These are phyloP conservation scores for Leccinum uliginosum DNA, from an alignment of 768 basidiomycete genomes.

Conservation along the genomic window DNA sequence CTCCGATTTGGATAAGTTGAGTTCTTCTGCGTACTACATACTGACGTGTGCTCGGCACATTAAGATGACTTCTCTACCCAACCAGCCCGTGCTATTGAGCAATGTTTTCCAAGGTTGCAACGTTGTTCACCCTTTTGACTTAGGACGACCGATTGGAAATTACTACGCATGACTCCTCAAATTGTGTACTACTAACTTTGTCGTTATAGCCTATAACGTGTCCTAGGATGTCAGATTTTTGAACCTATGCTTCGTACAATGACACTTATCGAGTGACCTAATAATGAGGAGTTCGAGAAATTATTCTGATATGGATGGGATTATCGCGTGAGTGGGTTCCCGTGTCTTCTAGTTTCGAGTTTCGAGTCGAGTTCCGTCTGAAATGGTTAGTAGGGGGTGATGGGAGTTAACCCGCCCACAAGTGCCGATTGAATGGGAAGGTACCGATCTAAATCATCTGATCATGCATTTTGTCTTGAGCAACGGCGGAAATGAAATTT, in stretches of 20 bases:
- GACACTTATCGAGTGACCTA: neutral
- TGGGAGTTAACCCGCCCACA: slow-evolving; percentile 2
- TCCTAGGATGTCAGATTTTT: neutral
- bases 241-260: neutral
- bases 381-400: neutral
- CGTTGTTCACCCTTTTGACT: neutral
- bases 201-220: too few relatives aligned
- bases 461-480: neutral
- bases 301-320: neutral
- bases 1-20: neutral
- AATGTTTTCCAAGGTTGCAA: neutral
- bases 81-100: neutral
- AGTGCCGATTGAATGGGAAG: neutral
- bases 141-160: neutral
- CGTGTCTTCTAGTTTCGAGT: neutral
- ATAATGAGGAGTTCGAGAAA: too few relatives aligned
- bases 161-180: neutral
- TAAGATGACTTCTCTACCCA: neutral
- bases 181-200: too few relatives aligned
- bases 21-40: neutral
- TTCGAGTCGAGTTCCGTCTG: neutral
- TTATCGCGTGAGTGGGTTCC: neutral
- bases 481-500: slow-evolving; percentile 1
- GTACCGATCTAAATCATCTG: neutral
- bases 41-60: neutral